Base-by-base conservation (phyloP, 2,329 filamentous ascomycete genomes). In the Fusarium sp. region DNA sequence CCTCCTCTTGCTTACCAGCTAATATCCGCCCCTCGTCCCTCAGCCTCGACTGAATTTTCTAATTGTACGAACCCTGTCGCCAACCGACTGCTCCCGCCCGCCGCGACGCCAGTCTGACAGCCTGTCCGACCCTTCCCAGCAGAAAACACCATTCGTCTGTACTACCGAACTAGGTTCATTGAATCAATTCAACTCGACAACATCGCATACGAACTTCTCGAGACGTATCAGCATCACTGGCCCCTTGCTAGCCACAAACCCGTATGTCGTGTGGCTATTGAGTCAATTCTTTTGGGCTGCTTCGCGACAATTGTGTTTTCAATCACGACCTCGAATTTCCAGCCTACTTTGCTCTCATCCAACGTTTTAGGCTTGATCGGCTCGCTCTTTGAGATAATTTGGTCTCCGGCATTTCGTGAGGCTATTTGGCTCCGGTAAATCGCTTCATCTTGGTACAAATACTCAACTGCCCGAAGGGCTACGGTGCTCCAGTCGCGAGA, bases 401-500 rank as follows among this genome's bases (percentile, higher is more conserved):
- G 48, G 61, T 77, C 70, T 61, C 62, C 54, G 72, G 75, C 42
- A 66, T 72, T 58, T 65, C 55, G 73, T 58, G 74, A 75, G 67
- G 61, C 72, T 65, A 58, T 45, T 48, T 50, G 30, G 28, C 62
- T 39, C 47, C 50, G 30, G 35, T 56, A 50, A 64, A 73, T 61
- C 50, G 32, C 58, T 60, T 60, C 56, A 70, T 73, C 60, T 76
- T 75, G 77, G 73, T 64, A 69, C 68, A 62, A 62, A 66, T 71
- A 67, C 56, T 67, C 38, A 54, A 58, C 62, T 78, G 80, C 78
- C 79, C 72, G 77, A 78, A 85, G 84, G 87, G 86, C 83, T 84
- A 84, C 86, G 86, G 87, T 85, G 87, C 85, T 87, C 87, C 88
- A 84, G 88, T 89, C 88, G 85, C 81, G 82, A 86, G 88, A 88